Evolutionary conservation across 306 rosid genomes (phyloP).

Genomic region (Inga oerstediana): DNA sequence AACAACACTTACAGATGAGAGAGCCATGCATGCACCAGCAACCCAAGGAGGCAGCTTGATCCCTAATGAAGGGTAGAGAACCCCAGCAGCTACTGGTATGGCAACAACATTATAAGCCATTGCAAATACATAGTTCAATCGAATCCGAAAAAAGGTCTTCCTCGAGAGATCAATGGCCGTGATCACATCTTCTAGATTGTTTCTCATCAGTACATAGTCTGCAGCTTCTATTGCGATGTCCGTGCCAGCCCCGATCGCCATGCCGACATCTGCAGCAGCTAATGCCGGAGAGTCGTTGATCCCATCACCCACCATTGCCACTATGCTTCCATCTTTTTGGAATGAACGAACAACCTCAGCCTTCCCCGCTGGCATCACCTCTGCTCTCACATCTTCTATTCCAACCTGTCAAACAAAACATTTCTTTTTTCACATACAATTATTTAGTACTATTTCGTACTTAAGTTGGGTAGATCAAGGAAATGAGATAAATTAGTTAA

Average conservation of each 20-base stretch:
- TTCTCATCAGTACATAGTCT: slow-evolving; percentile 86
- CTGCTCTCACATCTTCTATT: slow-evolving; percentile 86
- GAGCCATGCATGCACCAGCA: slow-evolving; percentile 98
- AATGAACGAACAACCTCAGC: slow-evolving; percentile 77
- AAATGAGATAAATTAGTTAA: too few relatives aligned
- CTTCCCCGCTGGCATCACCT: slow-evolving; percentile 98
- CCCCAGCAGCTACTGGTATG: slow-evolving; percentile 93
- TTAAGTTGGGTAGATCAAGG: not conserved
- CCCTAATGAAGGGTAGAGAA: slow-evolving; percentile 69
- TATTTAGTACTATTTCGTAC: not conserved
- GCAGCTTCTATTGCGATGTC: slow-evolving; percentile 98
- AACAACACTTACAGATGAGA: slow-evolving; percentile 90
- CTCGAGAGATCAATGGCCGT: slow-evolving; percentile 95
- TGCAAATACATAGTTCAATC: slow-evolving; percentile 82
- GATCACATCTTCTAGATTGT: slow-evolving; percentile 92
- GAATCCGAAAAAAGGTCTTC: slow-evolving; percentile 80
- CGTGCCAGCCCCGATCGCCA: slow-evolving; percentile 98
- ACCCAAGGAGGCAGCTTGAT: slow-evolving; percentile 94
- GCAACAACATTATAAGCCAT: slow-evolving; percentile 89
- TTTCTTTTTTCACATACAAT: not conserved
- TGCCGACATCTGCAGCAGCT: slow-evolving; percentile 95
- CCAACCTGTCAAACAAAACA: slow-evolving; percentile 69
- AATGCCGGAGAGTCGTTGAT: slow-evolving; percentile 96
- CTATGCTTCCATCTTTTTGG: slow-evolving; percentile 80
- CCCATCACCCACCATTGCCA: slow-evolving; percentile 99